phyloP scores from a whole-genome alignment of 2,329 filamentous ascomycete species.

The Monosporascus ibericus region DNA sequence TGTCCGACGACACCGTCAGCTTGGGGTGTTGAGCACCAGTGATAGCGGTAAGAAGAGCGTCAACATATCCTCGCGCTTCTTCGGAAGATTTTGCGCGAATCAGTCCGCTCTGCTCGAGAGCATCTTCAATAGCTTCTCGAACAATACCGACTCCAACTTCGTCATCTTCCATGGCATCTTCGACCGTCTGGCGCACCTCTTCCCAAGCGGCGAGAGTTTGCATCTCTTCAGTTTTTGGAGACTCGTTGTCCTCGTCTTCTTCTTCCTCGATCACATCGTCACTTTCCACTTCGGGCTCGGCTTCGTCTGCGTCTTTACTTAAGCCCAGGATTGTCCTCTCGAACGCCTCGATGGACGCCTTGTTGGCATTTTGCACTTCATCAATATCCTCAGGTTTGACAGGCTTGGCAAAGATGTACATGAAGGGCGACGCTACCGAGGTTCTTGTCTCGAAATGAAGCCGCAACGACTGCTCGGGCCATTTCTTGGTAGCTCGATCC shows the following conservation, averaged over 20 bases:
- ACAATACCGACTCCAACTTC: conserved; percentile 45
- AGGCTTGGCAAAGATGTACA: conserved; percentile 89
- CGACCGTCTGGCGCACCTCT: conserved; percentile 48
- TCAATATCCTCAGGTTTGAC: conserved; percentile 67
- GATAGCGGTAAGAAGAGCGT: conserved; percentile 44
- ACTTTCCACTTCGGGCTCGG: conserved; percentile 10
- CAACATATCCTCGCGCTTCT: conserved; percentile 43
- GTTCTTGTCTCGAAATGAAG: conserved; percentile 75
- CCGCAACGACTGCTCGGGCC: conserved; percentile 69
- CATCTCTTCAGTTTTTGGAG: conserved; percentile 14
- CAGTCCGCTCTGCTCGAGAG: conserved; percentile 48
- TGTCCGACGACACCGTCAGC: conserved; percentile 1
- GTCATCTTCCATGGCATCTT: conserved; percentile 53
- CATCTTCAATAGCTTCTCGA: conserved; percentile 48
- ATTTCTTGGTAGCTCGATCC: conserved; percentile 66
- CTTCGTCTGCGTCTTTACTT: conserved; percentile 24
- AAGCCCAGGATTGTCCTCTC: conserved; percentile 57
- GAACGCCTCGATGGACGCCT: conserved; percentile 60
- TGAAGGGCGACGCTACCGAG: conserved; percentile 50
- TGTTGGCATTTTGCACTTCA: conserved; percentile 63
- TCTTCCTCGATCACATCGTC: conserved; percentile 15
- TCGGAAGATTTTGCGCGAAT: conserved; percentile 37
- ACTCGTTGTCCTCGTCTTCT: conserved; percentile 14
- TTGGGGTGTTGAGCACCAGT: conserved; percentile 23
- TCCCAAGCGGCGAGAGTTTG: conserved; percentile 41